Percentiles rank a stretch among this genome's conserved stretches.
Evolutionary conservation across 192 early-diverging fungal species (phyloP).

Genomic region (Kappamyces sp.): DNA sequence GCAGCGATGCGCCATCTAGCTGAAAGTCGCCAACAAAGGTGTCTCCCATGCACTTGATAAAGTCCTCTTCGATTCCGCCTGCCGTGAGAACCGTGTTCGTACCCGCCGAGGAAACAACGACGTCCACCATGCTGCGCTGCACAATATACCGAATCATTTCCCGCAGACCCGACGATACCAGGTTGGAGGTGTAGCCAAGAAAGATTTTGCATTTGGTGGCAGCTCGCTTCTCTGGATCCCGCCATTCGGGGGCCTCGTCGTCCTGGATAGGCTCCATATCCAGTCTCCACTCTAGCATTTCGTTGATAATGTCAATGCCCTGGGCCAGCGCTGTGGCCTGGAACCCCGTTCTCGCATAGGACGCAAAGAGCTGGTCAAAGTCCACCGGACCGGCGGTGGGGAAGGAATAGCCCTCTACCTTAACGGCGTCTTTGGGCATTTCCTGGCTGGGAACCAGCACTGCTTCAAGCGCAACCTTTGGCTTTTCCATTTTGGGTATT

Average conservation of each 20-base stretch:
- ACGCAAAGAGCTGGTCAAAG: constrained; percentile 62
- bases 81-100: too few species aligned
- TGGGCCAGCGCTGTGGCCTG: constrained; percentile 86
- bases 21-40: constrained; percentile 83
- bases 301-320: constrained; percentile 86
- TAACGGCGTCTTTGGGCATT: constrained; percentile 59
- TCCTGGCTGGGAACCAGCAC: constrained; percentile 29
- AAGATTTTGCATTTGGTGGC: constrained; percentile 92
- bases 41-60: constrained; percentile 91
- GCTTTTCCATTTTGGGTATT: constrained; percentile 3
- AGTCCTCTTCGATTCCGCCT: constrained; percentile 97
- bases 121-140: constrained; percentile 83
- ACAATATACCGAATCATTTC: constrained; percentile 88
- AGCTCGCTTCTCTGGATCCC: constrained; percentile 55
- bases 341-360: constrained; percentile 80
- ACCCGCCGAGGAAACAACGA: constrained; percentile 85
- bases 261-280: constrained; percentile 75
- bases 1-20: constrained; percentile 69
- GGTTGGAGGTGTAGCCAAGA: constrained; percentile 95
- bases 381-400: constrained; percentile 64
- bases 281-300: constrained; percentile 84
- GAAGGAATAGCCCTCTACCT: constrained; percentile 88
- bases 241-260: constrained; percentile 51
- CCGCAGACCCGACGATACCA: constrained; percentile 90
- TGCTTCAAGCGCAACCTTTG: constrained; percentile 22